Evolutionary conservation across 495 filamentous ascomycete species (phyloP), one percentile per base, ranked within the genome.

Genomic region (Peziza echinospora): DNA sequence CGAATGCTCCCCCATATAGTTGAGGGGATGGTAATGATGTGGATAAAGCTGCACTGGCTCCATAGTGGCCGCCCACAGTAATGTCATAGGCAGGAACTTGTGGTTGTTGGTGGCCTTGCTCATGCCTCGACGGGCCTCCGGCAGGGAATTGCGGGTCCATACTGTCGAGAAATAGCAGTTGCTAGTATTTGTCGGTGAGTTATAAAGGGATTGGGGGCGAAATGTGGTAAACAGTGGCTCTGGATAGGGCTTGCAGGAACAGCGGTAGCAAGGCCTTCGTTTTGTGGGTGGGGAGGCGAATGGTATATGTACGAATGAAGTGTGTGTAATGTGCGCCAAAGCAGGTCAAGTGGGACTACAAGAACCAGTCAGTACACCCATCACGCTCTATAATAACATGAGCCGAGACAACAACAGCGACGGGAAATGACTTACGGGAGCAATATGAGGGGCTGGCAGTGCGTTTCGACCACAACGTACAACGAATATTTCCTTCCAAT

Each of bases 1-100:
- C 78, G 85, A 91, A 97, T 45, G 84, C 77, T 6, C 86, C 87
- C 5, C 80, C 82, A 63, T 93, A 96, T 51, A 93, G 41, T 22
- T 43, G n/a, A 2, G 16, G 69, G 54, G 93, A 83, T 30, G 84
- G 70, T 47, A 77, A 75, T 23, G 85, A 56, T 17, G 56, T 57
- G 46, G 59, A 50, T 40, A 62, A 55, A 44, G 62, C 62, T 49
- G 62, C 62, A 84, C 41, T 60, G 56, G 57, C 57, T 53, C 57
- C 57, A 54, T 60, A 60, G 52, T 60, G 50, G 47, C 86, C 86
- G 47, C 82, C 84, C 58, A 82, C 76, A 50, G 66, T 64, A 41
- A 77, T 71, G 64, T 94, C 84, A 63, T 94, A 94, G 10, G 74
- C 65, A 44, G 78, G 77, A 19, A 11, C 3, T 21, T 43, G 41